Conservation (phyloP, 768 basidiomycete genomes). For the Leccinum subgranulosum region DNA sequence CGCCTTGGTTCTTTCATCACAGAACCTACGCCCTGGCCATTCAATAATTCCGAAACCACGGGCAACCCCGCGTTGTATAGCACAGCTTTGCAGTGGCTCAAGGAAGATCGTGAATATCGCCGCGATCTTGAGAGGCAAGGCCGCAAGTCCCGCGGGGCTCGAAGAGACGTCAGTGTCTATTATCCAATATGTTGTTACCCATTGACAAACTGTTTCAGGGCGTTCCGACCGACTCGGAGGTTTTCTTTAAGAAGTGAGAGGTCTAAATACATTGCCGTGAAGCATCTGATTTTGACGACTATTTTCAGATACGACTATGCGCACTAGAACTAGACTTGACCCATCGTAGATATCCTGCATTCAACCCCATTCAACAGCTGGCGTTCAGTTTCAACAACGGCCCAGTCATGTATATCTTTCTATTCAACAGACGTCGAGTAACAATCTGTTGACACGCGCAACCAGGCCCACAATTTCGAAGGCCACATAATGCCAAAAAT, state of each 20-base stretch:
- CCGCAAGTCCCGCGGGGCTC: constrained; percentile 59
- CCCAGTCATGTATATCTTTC: constrained; percentile 1
- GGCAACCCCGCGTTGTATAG: constrained; percentile 47
- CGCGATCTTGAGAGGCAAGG: constrained; percentile 55
- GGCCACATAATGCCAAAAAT: neutral
- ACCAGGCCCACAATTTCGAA: neutral
- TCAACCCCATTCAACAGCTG: constrained; percentile 11
- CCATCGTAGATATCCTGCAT: neutral
- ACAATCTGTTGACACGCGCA: neutral
- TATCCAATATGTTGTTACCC: neutral
- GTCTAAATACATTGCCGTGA: neutral
- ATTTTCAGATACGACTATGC: constrained; percentile 48
- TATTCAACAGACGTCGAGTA: constrained; percentile 5
- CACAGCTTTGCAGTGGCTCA: constrained; percentile 84
- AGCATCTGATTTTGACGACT: constrained; percentile 3
- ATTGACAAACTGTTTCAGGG: constrained; percentile 34
- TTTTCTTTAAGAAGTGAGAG: constrained; percentile 81
- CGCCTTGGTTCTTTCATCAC: constrained; percentile 73
- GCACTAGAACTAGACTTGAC: constrained; percentile 28
- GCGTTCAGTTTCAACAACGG: constrained; percentile 16
- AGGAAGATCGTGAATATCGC: constrained; percentile 72
- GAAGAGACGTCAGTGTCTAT: constrained; percentile 45
- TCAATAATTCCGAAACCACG: constrained; percentile 30
- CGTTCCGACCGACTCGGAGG: constrained; percentile 73
- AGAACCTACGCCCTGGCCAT: constrained; percentile 69